phyloP scores from a whole-genome alignment of 208 protist species.

The Wallacemonas sp. region DNA sequence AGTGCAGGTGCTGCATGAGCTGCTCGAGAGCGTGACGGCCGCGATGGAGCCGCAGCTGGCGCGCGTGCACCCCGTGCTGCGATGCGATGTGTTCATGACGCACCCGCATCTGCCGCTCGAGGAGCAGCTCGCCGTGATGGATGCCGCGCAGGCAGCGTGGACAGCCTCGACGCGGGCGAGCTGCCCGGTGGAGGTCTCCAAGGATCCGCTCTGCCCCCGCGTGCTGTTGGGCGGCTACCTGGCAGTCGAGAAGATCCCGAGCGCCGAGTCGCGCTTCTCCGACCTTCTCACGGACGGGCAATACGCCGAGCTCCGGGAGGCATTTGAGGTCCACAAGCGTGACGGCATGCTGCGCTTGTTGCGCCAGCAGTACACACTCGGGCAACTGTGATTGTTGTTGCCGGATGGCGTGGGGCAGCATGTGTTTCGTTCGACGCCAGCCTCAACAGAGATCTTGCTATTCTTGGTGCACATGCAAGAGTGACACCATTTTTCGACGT shows the following conservation, averaged over 20 bases:
- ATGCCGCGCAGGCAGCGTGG: constrained; percentile 3
- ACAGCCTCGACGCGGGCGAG: background rate
- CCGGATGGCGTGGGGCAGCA: too few relatives aligned
- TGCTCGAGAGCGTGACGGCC: constrained; percentile 53
- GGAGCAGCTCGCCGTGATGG: constrained; percentile 54
- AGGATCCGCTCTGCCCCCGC: constrained; percentile 17
- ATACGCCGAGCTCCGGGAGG: constrained; percentile 50
- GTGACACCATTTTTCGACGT: too few relatives aligned
- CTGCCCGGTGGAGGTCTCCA: constrained; percentile 13
- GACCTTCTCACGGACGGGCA: constrained; percentile 11
- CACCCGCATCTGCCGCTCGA: constrained; percentile 38
- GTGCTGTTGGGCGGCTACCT: constrained; percentile 29
- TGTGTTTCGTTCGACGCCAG: too few relatives aligned
- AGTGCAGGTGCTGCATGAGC: constrained; percentile 27
- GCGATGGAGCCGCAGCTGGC: constrained; percentile 28
- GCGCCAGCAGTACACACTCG: background rate
- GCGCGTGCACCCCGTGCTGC: constrained; percentile 44
- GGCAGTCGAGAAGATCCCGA: background rate
- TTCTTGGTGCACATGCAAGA: too few relatives aligned
- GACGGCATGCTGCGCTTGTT: constrained; percentile 49
- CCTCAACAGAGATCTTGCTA: too few relatives aligned
- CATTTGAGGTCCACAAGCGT: constrained; percentile 72
- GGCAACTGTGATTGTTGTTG: background rate
- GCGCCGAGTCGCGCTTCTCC: constrained; percentile 18
- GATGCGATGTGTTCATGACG: constrained; percentile 79